Base-by-base conservation (phyloP, 2,329 filamentous ascomycete genomes). In the Xylariaceae sp. region DNA sequence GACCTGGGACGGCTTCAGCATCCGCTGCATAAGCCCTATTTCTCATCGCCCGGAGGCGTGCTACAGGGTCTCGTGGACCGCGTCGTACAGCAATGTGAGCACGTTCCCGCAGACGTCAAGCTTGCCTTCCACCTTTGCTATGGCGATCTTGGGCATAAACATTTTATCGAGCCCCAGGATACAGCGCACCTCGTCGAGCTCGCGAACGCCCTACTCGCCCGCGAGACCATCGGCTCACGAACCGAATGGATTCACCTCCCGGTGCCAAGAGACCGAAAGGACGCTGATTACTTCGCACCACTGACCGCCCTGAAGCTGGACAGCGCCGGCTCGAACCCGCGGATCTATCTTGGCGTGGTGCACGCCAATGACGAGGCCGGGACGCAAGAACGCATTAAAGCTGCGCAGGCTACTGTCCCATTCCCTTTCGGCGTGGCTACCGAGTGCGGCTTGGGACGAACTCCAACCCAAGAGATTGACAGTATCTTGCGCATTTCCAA, bases 51-150 rank as follows among this genome's bases (percentile, higher is more conserved):
- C n/a, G 15, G 32, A 11, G 54, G 45, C 40, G 42, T 57, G n/a
- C 48, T 60, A 19, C 46, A 56, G 30, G 58, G 57, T 43, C 57
- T 62, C 22, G 55, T 59, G 11, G 55, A 60, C 44, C 59, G 59
- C 33, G 44, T 62, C 11, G 55, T 39, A 40, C 49, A 51, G 18
- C 49, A 58, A 30, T 53, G 32, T n/a, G 42, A 53, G 32, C 50
- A 47, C 4, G 57, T 62, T 39, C 57, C 59, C 9, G 12, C 36
- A 42, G 54, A 57, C 19, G 48, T 59, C 1, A 57, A 51, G 47
- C n/a, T 62, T 27, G 57, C 58, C 41, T 62, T 62, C 41, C 58
- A 60, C 51, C 59, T 62, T 32, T 60, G 57, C 31, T 62, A 62
- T 41, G 57, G 59, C 44, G 59, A 62, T 47, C 49, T 56, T 5